phyloP scores from a whole-genome alignment of 2,329 filamentous ascomycete genomes.

The Aschersonia sp. region DNA sequence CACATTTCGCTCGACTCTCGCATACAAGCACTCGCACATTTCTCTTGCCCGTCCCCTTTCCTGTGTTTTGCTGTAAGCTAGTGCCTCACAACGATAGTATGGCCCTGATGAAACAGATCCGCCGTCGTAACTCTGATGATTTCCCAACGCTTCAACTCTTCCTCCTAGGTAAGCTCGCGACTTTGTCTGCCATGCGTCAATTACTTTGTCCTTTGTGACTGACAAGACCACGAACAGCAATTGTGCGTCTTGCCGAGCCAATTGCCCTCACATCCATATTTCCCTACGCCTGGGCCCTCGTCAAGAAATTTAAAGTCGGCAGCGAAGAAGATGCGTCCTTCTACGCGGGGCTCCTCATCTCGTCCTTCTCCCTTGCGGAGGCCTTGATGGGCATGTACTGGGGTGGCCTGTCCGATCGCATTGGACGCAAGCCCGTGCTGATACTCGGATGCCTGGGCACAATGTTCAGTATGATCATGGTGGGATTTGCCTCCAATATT shows the following conservation, averaged over 20 bases:
- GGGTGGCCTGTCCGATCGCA: slow-evolving; percentile 67
- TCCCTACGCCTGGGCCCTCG: slow-evolving; percentile 77
- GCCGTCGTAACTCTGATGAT: slow-evolving; percentile 48
- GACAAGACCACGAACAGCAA: slow-evolving; percentile 36
- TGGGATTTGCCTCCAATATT: slow-evolving; percentile 71
- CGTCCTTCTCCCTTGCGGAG: slow-evolving; percentile 72
- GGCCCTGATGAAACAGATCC: slow-evolving; percentile 35
- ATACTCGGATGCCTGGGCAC: slow-evolving; percentile 71
- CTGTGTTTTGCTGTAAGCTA: slow-evolving; percentile 30
- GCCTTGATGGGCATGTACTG: slow-evolving; percentile 76
- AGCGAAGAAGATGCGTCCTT: slow-evolving; percentile 64
- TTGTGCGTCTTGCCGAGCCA: slow-evolving; percentile 83
- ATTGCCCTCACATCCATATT: slow-evolving; percentile 90
- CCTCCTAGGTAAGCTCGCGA: slow-evolving; percentile 48
- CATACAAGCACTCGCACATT: slow-evolving; percentile 9
- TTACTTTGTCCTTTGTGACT: not conserved
- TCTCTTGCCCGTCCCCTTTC: slow-evolving; percentile 7
- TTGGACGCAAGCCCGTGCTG: slow-evolving; percentile 76
- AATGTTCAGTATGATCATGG: slow-evolving; percentile 66
- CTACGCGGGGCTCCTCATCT: slow-evolving; percentile 79
- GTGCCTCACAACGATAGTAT: slow-evolving; percentile 28
- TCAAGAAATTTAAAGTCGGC: slow-evolving; percentile 61
- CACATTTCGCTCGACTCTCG: not conserved
- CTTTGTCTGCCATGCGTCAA: not conserved
- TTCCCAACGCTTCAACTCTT: slow-evolving; percentile 77